Evolutionary conservation across 371 early-diverging fungal species (phyloP), one percentile per base, ranked within the genome.

Genomic region (Rhizopus delemar): DNA sequence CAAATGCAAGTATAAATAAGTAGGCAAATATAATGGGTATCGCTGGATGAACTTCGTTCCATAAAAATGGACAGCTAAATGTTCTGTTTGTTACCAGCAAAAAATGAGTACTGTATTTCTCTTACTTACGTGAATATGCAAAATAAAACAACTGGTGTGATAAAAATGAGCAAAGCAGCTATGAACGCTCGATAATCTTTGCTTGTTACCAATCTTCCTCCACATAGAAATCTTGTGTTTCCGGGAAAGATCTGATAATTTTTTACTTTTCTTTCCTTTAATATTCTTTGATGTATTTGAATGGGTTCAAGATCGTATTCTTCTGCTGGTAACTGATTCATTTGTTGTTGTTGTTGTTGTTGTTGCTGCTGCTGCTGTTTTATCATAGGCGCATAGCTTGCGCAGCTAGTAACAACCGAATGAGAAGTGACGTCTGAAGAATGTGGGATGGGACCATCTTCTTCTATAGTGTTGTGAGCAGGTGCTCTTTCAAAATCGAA

Each of bases 11-110:
- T 0, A 86, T 69, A 57, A 89, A 87, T n/a, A 92, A 46, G 50
- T 89, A 92, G 3, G 69, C 86, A 70, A 92, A 93, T 13, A 92
- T 65, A 51, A 91, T 78, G 5, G 88, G 87, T 13, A 84, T 68
- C 2, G 81, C 90, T 13, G 86, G 84, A 65, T 76, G 74, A 11
- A 88, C 56, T 39, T 85, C 64, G 15, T 59, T 48, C 86, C 87
- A 91, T 57, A 90, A 58, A 66, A 80, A 90, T 22, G 90, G 87
- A 50, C 89, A 88, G 31, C 83, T 82, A 68, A 41, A 13, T 8
- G 8, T 1, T 39, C 8, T 39, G 12, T 39, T 39, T 39, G 8
- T 39, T 39, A 36, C 11, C 6, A 49, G 41, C 49, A 29, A 33
- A 56, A 56, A 35, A 34, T 15, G 34, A 48, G n/a, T 22, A 51